Evolutionary conservation across 768 basidiomycete species (phyloP).

Genomic region (Agrocybe pediades): DNA sequence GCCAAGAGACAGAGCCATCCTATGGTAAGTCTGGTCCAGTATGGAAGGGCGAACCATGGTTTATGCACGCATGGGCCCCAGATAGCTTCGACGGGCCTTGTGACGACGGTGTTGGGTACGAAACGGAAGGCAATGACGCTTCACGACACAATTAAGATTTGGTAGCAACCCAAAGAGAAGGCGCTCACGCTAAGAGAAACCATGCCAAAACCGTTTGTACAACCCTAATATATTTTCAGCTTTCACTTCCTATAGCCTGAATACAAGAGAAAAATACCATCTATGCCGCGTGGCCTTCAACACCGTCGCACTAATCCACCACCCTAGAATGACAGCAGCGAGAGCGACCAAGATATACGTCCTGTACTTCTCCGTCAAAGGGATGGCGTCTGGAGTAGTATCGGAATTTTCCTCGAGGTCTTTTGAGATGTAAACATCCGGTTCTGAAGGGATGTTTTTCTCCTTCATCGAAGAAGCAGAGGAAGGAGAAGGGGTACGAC

Average conservation of each 20-base stretch:
- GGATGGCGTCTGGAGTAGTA: background rate
- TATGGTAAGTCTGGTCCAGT: slow-evolving; percentile 51
- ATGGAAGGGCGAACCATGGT: slow-evolving; percentile 65
- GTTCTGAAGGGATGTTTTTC: slow-evolving; percentile 10
- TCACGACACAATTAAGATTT: slow-evolving; percentile 24
- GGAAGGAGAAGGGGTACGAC: slow-evolving; percentile 5
- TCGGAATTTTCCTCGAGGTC: slow-evolving; percentile 2
- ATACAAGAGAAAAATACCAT: slow-evolving; percentile 51
- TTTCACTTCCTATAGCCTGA: background rate
- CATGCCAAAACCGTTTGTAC: slow-evolving; percentile 83
- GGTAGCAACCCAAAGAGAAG: background rate
- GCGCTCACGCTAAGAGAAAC: slow-evolving; percentile 76
- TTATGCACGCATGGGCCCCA: slow-evolving; percentile 66
- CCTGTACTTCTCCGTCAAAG: slow-evolving; percentile 38
- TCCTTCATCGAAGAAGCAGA: slow-evolving; percentile 8
- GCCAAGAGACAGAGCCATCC: slow-evolving; percentile 79
- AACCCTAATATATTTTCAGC: slow-evolving; percentile 48
- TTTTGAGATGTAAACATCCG: slow-evolving; percentile 3
- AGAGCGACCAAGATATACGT: slow-evolving; percentile 57
- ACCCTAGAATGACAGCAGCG: slow-evolving; percentile 69
- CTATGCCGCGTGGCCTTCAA: slow-evolving; percentile 70
- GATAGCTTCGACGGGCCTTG: slow-evolving; percentile 68
- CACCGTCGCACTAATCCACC: slow-evolving; percentile 83
- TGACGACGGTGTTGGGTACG: slow-evolving; percentile 70
- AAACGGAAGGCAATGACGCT: slow-evolving; percentile 85